Base-by-base conservation (phyloP, 2,329 filamentous ascomycete genomes). In the Drechmeria coniospora region DNA sequence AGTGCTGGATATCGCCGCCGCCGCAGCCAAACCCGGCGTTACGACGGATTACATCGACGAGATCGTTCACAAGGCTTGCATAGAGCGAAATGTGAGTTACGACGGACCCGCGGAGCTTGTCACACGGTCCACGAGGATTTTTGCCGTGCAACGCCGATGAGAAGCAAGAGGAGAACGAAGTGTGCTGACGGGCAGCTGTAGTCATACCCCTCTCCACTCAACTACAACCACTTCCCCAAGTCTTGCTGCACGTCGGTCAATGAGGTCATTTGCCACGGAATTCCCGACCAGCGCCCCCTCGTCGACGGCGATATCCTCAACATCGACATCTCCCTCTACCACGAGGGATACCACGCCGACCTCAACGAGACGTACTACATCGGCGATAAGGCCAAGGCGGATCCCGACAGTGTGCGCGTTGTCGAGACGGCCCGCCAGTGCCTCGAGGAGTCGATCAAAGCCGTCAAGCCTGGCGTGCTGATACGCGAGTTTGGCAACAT, bases 341-440 rank as follows among this genome's bases (percentile, higher is more conserved):
- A 95, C 50, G 80, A 77, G 35, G 90, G 90, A 29, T 95, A 87
- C 59, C 90, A 98, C 50, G 84, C 83, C 30, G 90, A 98, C 51
- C 63, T 98, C 30, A 98, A 98, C 59, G 90, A 98, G 61, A 98
- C 90, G 9, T 98, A 95, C 59, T 98, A 98, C 51, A 80, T 98
- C 26, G 90, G 90, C 31, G 79, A 92, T 42, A 83, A 79, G 47
- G 81, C 90, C 23, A 70, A 72, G 45, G 74, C 79, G 7, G 77
- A 95, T 45, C 73, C 83, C 1, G 86, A 95, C 41, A 72, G 79
- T 4, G 83, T 95, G 17, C 74, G 86, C 18, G 82, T 98, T 0
- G 82, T 92, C 1, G 90, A 98, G 57, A 74, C 86, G 5, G 74
- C 90, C 12, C 71, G 90, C 42, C 80, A 93, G 53, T 93, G 80